Evolutionary conservation across 1,139 yeast genomes (phyloP).

Genomic region (Pichia sp.): DNA sequence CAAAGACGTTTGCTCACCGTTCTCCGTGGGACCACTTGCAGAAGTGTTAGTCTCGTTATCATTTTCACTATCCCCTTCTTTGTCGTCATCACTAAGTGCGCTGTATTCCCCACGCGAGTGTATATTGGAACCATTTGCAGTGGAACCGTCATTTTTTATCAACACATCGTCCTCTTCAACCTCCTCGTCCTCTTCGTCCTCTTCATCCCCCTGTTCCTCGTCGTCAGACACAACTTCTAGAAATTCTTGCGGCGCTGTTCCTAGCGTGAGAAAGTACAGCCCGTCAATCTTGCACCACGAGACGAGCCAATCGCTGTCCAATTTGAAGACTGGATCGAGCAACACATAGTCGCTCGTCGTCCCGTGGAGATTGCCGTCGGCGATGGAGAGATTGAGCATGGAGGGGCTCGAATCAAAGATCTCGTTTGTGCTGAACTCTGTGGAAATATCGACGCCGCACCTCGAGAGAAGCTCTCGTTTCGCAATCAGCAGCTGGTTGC

Average conservation of each 20-base stretch:
- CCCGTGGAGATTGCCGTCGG: neutral
- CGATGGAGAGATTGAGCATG: neutral
- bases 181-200: slow-evolving; percentile 9
- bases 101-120: neutral
- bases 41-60: neutral
- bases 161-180: slow-evolving; percentile 7
- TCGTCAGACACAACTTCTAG: slow-evolving; percentile 29
- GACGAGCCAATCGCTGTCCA: slow-evolving; percentile 28
- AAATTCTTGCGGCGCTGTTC: slow-evolving; percentile 18
- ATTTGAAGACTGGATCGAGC: slow-evolving; percentile 27
- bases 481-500: slow-evolving; percentile 19
- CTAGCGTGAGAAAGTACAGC: slow-evolving; percentile 26
- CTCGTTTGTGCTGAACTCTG: neutral
- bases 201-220: slow-evolving; percentile 26
- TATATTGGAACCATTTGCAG: neutral
- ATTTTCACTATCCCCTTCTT: neutral
- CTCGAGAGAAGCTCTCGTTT: slow-evolving; percentile 11
- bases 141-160: neutral
- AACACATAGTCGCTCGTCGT: slow-evolving; percentile 12
- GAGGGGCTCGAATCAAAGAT: slow-evolving; percentile 2
- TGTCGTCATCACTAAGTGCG: slow-evolving; percentile 1
- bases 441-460: slow-evolving; percentile 5
- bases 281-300: slow-evolving; percentile 27
- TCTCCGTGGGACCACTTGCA: neutral
- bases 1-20: neutral